Evolutionary conservation across 2,329 filamentous ascomycete species (phyloP), one percentile per base, ranked within the genome.

Genomic region (Lasiodiplodia theobromae): DNA sequence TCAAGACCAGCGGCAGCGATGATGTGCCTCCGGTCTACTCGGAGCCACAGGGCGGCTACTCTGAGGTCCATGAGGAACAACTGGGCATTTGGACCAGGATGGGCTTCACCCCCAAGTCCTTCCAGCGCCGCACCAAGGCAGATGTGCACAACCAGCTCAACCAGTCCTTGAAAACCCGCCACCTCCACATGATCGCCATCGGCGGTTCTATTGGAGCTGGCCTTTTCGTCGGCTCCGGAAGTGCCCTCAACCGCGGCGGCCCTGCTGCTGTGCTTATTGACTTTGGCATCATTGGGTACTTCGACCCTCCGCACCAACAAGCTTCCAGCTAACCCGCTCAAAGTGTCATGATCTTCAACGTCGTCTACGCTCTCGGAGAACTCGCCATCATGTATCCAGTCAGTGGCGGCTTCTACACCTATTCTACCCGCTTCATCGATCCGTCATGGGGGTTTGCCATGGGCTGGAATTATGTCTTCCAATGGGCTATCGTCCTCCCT

Each of bases 111-210:
- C 70, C 74, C 11, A 77, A 80, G 63, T 81, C 79, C 5, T 81
- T 81, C 76, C 78, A 78, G 73, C 73, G 71, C 28, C 74, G 79
- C 52, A 77, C 73, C 4, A 34, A 70, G 49, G 68, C 67, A 51
- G 40, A 63, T 37, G 5, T 68, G 12, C 66, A 71, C 62, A 69
- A 89, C 23, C 62, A 68, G 78, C 82, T 97, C 73, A 96, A 96
- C 81, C 89, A 90, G 23, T 23, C 58, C 44, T 18, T 63, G 44
- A 40, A 63, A 23, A 63, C 51, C 28, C 86, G 94, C 58, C 95
- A 98, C 83, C 78, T 97, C 77, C 94, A 97, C 83, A 97, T 97
- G 95, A 97, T 97, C 84, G 95, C 95, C 16, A 97, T 97, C 73
- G 94, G 94, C 73, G 94, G 94, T 53, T 95, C 92, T 12, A 97